These are phyloP conservation scores for Auxenochlorella pyrenoidosa DNA, from an alignment of 139 green algal species.

Conservation along the genomic window DNA sequence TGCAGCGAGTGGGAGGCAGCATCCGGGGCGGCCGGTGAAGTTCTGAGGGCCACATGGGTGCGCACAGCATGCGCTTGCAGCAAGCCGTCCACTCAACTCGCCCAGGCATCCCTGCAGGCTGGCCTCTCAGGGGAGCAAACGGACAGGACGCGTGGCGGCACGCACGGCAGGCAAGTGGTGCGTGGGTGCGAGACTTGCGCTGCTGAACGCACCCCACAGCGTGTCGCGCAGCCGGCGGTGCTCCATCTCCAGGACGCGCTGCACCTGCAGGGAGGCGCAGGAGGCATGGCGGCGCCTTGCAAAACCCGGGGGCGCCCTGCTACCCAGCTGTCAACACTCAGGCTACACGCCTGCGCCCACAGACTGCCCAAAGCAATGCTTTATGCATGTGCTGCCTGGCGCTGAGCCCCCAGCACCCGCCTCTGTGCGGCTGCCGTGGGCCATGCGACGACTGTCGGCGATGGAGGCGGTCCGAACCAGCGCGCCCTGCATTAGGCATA, in stretches of 20 bases:
- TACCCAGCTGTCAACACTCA: too few species aligned
- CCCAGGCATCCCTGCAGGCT: too few species aligned
- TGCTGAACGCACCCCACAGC: constrained; percentile 18
- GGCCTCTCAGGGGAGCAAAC: too few species aligned
- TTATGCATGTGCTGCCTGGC: not conserved
- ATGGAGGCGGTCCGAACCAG: constrained; percentile 8
- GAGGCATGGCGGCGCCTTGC: too few species aligned
- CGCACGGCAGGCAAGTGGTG: not conserved
- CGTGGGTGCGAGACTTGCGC: too few species aligned
- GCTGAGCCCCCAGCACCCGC: not conserved
- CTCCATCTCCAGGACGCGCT: not conserved
- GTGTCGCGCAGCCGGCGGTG: constrained; percentile 26
- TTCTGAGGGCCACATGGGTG: not conserved
- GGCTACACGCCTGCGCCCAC: not conserved
- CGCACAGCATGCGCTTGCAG: not conserved
- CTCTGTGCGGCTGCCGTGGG: constrained; percentile 17
- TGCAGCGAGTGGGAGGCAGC: not conserved
- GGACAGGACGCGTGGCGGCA: too few species aligned
- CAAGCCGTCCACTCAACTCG: not conserved
- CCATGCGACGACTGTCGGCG: constrained; percentile 17
- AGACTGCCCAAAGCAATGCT: not conserved
- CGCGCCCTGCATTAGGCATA: not conserved
- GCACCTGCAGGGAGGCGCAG: not conserved
- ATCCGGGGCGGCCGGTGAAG: not conserved
- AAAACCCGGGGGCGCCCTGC: too few species aligned